Percentiles rank a stretch among this genome's conserved stretches.
These are phyloP conservation scores for Lachnellula suecica DNA, from an alignment of 2,329 filamentous ascomycete species.

Conservation along the genomic window DNA sequence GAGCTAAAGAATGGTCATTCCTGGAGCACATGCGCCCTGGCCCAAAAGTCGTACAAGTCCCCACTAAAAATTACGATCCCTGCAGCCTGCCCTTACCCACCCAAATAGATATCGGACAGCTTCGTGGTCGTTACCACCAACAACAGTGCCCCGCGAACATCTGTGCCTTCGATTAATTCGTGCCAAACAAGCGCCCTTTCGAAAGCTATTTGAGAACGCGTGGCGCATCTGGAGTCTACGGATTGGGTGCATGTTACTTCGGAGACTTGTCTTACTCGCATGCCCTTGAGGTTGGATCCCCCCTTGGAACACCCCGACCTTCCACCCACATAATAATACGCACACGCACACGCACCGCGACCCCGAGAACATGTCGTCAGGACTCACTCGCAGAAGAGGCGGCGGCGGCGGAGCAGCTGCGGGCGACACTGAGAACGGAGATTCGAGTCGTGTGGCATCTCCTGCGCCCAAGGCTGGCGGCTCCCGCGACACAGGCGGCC, in stretches of 20 bases:
- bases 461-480: slow-evolving; percentile 63
- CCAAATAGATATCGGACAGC: background rate
- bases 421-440: slow-evolving; percentile 61
- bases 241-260: slow-evolving; percentile 20
- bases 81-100: background rate
- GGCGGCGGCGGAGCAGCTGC: slow-evolving; percentile 64
- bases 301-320: slow-evolving; percentile 24
- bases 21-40: no score
- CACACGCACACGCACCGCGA: no score
- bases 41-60: no score
- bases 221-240: slow-evolving; percentile 1
- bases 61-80: background rate
- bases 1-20: no score
- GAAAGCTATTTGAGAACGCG: background rate
- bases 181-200: background rate
- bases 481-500: slow-evolving; percentile 53
- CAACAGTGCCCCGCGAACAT: background rate
- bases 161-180: background rate
- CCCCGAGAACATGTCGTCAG: slow-evolving; percentile 43
- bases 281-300: slow-evolving; percentile 18
- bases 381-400: slow-evolving; percentile 64
- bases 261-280: slow-evolving; percentile 24
- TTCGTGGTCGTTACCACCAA: background rate
- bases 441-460: slow-evolving; percentile 64
- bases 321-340: slow-evolving; percentile 16